These are phyloP conservation scores for Phyllostachys edulis DNA, from an alignment of 176 grass and related monocot genomes.

Conservation along the genomic window DNA sequence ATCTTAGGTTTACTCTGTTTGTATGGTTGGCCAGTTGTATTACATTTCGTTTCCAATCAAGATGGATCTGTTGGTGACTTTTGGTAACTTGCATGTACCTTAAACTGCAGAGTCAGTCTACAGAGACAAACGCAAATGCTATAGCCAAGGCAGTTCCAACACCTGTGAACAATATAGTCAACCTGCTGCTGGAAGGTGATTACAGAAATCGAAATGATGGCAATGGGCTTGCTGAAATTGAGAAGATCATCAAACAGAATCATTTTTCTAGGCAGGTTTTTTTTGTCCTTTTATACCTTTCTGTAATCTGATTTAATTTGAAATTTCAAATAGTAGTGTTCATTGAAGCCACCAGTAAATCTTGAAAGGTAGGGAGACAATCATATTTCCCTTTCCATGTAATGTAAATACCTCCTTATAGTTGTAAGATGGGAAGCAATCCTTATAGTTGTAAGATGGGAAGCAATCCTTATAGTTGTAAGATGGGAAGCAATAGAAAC, in stretches of 20 bases:
- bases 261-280: constrained; percentile 58
- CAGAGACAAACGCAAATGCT: constrained; percentile 21
- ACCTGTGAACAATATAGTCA: background rate
- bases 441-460: background rate
- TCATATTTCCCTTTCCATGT: background rate
- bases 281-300: constrained; percentile 21
- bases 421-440: background rate
- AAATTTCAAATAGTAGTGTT: constrained; percentile 10
- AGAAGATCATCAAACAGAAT: constrained; percentile 54
- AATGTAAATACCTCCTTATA: background rate
- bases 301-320: background rate
- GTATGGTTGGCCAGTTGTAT: constrained; percentile 2
- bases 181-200: constrained; percentile 22
- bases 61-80: constrained; percentile 25
- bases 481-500: background rate
- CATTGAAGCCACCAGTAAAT: background rate
- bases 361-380: background rate
- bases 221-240: constrained; percentile 44
- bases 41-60: background rate
- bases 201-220: constrained; percentile 25
- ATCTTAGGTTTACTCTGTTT: constrained; percentile 2
- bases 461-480: background rate
- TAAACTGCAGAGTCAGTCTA: constrained; percentile 36
- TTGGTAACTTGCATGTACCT: background rate
- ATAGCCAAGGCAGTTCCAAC: background rate